Evolutionary conservation across 2,329 filamentous ascomycete species (phyloP).

Genomic region (Colletotrichum incanum): DNA sequence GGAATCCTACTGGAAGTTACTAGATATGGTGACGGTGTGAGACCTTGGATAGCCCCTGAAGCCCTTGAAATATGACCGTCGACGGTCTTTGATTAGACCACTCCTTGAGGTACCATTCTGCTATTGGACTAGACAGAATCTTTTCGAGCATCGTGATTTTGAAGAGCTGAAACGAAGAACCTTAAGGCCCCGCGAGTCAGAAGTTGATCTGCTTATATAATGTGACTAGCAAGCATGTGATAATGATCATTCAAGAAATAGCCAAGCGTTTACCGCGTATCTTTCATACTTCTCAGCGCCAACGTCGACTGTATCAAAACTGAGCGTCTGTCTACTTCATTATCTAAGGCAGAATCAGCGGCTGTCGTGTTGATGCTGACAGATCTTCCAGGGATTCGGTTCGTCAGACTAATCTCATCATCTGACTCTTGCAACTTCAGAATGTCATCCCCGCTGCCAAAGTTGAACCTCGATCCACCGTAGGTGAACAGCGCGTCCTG

Average conservation of each 20-base stretch:
- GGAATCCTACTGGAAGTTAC: too few relatives aligned
- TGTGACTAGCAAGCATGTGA: background rate
- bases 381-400: background rate
- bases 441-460: constrained; percentile 10
- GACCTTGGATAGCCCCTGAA: too few relatives aligned
- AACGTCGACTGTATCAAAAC: constrained; percentile 11
- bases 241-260: too few relatives aligned
- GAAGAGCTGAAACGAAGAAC: too few relatives aligned
- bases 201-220: background rate
- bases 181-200: too few relatives aligned
- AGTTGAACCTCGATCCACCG: constrained; percentile 28
- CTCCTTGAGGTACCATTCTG: too few relatives aligned
- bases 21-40: too few relatives aligned
- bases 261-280: too few relatives aligned
- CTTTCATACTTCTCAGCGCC: background rate
- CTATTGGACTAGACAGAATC: too few relatives aligned
- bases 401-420: constrained; percentile 36
- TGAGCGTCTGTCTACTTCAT: background rate
- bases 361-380: background rate
- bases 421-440: constrained; percentile 16
- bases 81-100: too few relatives aligned
- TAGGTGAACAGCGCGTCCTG: constrained; percentile 28
- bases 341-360: constrained; percentile 44
- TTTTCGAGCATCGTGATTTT: too few relatives aligned
- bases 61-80: too few relatives aligned